A percentile compares a stretch with the other conserved stretches of the same genome.
Conservation (phyloP, 2,329 filamentous ascomycete genomes). For the Sclerotinia glacialis region DNA sequence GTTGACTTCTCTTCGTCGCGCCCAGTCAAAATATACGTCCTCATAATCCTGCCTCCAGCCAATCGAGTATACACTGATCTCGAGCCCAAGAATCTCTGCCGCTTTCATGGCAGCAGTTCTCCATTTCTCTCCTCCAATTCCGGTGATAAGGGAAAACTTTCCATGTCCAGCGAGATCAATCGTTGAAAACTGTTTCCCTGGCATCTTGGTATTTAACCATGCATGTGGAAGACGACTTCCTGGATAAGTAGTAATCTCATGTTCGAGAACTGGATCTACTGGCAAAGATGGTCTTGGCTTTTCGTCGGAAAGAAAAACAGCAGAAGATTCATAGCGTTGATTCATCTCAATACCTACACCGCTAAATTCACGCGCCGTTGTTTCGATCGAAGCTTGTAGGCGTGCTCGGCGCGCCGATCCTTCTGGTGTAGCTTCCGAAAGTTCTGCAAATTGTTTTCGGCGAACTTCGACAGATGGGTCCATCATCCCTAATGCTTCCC, state of each 20-base stretch:
- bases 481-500: constrained; percentile 47
- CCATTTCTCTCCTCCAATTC: constrained; percentile 27
- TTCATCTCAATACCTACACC: constrained; percentile 33
- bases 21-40: constrained; percentile 24
- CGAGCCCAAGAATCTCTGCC: constrained; percentile 4
- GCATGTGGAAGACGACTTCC: constrained; percentile 35
- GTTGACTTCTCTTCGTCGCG: constrained; percentile 11
- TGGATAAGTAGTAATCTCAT: constrained; percentile 31
- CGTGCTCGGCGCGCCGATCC: constrained; percentile 24
- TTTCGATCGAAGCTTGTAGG: constrained; percentile 8
- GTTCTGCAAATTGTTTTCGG: constrained; percentile 23
- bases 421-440: constrained; percentile 21
- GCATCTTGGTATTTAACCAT: constrained; percentile 28
- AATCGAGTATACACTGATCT: constrained; percentile 7
- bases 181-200: constrained; percentile 29
- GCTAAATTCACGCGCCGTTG: constrained; percentile 27
- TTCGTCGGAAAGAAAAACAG: constrained; percentile 30
- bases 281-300: constrained; percentile 25
- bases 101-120: constrained; percentile 17
- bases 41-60: constrained; percentile 19
- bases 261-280: constrained; percentile 27
- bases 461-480: constrained; percentile 27
- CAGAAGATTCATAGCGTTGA: constrained; percentile 29
- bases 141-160: constrained; percentile 28
- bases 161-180: constrained; percentile 28